These are phyloP conservation scores for Lachancea sp. DNA, from an alignment of 805 yeast genomes.

Conservation along the genomic window DNA sequence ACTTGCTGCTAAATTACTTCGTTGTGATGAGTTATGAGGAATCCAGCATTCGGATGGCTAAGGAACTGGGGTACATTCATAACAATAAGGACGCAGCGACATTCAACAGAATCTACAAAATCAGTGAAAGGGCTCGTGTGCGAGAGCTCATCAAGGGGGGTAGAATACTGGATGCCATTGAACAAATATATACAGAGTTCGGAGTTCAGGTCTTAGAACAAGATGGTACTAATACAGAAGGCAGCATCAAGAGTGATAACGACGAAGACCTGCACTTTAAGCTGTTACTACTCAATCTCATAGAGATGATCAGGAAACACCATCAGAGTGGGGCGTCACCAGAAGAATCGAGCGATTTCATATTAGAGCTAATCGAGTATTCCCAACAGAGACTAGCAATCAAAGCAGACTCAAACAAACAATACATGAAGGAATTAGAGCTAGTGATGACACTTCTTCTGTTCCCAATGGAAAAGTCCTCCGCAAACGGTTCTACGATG, in stretches of 20 bases:
- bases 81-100: conserved; percentile 26
- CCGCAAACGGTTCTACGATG: conserved; percentile 20
- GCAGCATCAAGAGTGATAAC: conserved; percentile 46
- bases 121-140: conserved; percentile 23
- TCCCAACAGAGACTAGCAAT: conserved; percentile 56
- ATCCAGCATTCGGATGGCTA: conserved; percentile 56
- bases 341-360: conserved; percentile 41
- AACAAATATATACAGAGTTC: conserved; percentile 27
- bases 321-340: conserved; percentile 19
- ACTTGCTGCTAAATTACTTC: conserved; percentile 62
- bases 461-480: conserved; percentile 32
- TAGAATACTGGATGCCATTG: conserved; percentile 24
- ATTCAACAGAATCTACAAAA: conserved; percentile 27
- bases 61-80: conserved; percentile 40
- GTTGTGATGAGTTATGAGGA: conserved; percentile 71
- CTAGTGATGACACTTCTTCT: conserved; percentile 75
- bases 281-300: conserved; percentile 61
- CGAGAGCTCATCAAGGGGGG: conserved; percentile 25
- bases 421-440: conserved; percentile 67
- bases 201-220: conserved; percentile 24
- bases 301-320: conserved; percentile 65
- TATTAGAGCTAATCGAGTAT: conserved; percentile 48
- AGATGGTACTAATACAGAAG: conserved; percentile 1
- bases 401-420: conserved; percentile 51
- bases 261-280: conserved; percentile 73